Evolutionary conservation across 2,329 filamentous ascomycete genomes (phyloP).

Genomic region (Cladophialophora exuberans): DNA sequence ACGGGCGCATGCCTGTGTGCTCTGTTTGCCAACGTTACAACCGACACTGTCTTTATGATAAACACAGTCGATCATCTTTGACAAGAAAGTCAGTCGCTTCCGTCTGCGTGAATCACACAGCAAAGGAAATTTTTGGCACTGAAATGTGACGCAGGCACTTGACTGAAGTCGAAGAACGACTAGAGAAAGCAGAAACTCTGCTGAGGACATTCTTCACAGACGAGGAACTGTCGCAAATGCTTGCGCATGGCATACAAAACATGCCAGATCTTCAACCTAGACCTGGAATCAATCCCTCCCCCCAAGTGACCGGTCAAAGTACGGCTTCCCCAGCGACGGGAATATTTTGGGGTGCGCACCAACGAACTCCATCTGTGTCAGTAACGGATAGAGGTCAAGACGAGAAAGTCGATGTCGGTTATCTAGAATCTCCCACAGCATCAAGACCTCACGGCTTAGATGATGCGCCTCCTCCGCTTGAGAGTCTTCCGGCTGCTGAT

Average conservation of each 20-base stretch:
- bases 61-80: slow-evolving; percentile 29
- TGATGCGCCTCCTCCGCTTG: slow-evolving; percentile 10
- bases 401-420: slow-evolving; percentile 15
- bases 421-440: slow-evolving; percentile 6
- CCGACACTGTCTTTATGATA: slow-evolving; percentile 31
- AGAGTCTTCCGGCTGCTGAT: slow-evolving; percentile 24
- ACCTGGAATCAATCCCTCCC: background rate
- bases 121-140: background rate
- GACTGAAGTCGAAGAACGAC: slow-evolving; percentile 29
- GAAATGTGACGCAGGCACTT: slow-evolving; percentile 21
- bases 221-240: slow-evolving; percentile 24
- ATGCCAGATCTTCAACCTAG: background rate
- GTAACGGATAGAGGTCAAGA: background rate
- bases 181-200: slow-evolving; percentile 28
- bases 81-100: slow-evolving; percentile 24
- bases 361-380: slow-evolving; percentile 3
- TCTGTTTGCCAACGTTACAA: slow-evolving; percentile 31
- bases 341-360: background rate
- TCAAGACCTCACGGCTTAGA: slow-evolving; percentile 1
- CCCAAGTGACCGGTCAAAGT: background rate
- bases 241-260: slow-evolving; percentile 21
- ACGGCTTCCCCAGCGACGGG: background rate
- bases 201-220: slow-evolving; percentile 26
- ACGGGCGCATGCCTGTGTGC: slow-evolving; percentile 28
- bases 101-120: too few species aligned